Base-by-base conservation (phyloP, 208 protist species). In the Trypanosomatidae sp. region DNA sequence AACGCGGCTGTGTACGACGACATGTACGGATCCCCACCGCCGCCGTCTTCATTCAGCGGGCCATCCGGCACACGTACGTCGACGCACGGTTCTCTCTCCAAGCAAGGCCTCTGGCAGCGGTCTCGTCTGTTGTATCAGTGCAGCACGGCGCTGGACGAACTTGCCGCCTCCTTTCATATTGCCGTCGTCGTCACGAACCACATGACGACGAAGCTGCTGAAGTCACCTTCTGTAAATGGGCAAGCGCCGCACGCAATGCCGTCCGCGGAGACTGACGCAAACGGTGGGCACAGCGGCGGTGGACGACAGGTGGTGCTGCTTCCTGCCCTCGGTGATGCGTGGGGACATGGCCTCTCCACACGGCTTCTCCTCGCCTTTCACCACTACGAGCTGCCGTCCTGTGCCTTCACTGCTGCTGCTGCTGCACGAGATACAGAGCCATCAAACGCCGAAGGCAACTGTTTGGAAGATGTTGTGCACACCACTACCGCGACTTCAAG, bases 181-280 rank as follows among this genome's bases (percentile, higher is more conserved):
- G 84, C 90, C 19, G 75, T 98, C 19, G 78, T 96, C 5, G 87
- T 92, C 10, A 94, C 80, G n/a, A 98, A 98, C 71, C 94, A 98
- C 62, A 80, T 97, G 49, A 96, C 94, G 4, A 91, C 85, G 12
- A 78, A 82, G 46, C 77, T 69, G 9, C 49, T 86, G 5, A 7
- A 56, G 7, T 1, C 6, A 10, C 17, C 28, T 33, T 5, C 68
- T 3, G 0, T 7, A 3, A 22, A 25, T 53, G 25, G 25, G n/a
- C n/a, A n/a, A n/a, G n/a, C n/a, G n/a, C n/a, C n/a, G n/a, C n/a
- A n/a, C n/a, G n/a, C n/a, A n/a, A n/a, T n/a, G n/a, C n/a, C n/a
- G n/a, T n/a, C n/a, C n/a, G n/a, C n/a, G n/a, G n/a, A n/a, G n/a
- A n/a, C n/a, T n/a, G 10, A 6, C n/a, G 39, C 36, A 22, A 52